These are phyloP conservation scores for Agaricus subrufescens DNA, from an alignment of 768 basidiomycete genomes.

Conservation along the genomic window DNA sequence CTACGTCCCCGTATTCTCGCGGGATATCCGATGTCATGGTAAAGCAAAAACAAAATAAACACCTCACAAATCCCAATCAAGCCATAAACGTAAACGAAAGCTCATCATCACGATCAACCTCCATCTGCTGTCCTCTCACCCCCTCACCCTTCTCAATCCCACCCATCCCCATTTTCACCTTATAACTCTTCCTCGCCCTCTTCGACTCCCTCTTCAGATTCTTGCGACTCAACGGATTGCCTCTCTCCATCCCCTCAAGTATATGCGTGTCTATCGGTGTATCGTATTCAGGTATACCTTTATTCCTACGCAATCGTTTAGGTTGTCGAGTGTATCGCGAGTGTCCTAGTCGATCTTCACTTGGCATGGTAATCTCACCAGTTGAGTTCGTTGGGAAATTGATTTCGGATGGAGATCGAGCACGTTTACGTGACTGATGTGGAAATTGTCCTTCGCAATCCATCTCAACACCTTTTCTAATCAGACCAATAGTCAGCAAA, in stretches of 20 bases:
- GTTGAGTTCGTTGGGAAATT: conserved; percentile 8
- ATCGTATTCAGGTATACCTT: conserved; percentile 51
- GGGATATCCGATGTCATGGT: too few relatives aligned
- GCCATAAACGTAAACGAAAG: conserved; percentile 47
- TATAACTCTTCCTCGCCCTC: conserved; percentile 49
- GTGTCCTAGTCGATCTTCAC: conserved; percentile 17
- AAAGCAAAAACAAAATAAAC: too few relatives aligned
- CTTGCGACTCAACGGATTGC: conserved; percentile 58
- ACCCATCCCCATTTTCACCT: conserved; percentile 11
- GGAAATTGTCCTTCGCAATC: conserved; percentile 30
- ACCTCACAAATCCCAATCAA: conserved; percentile 10
- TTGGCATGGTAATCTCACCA: conserved; percentile 11
- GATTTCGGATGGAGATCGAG: conserved; percentile 30
- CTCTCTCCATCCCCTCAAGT: conserved; percentile 38
- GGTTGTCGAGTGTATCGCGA: conserved; percentile 38
- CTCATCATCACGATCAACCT: conserved; percentile 38
- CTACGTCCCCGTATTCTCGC: too few relatives aligned
- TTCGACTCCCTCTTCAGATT: conserved; percentile 63
- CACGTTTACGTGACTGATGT: conserved; percentile 32
- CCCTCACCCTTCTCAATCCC: conserved; percentile 2
- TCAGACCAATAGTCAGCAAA: neutral
- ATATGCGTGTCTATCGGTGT: conserved; percentile 43
- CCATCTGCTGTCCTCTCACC: conserved; percentile 30
- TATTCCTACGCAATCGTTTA: conserved; percentile 57
- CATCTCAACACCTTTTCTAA: conserved; percentile 24